These are phyloP conservation scores for Tetraselmis chui DNA, from an alignment of 139 green algal genomes.

Conservation along the genomic window DNA sequence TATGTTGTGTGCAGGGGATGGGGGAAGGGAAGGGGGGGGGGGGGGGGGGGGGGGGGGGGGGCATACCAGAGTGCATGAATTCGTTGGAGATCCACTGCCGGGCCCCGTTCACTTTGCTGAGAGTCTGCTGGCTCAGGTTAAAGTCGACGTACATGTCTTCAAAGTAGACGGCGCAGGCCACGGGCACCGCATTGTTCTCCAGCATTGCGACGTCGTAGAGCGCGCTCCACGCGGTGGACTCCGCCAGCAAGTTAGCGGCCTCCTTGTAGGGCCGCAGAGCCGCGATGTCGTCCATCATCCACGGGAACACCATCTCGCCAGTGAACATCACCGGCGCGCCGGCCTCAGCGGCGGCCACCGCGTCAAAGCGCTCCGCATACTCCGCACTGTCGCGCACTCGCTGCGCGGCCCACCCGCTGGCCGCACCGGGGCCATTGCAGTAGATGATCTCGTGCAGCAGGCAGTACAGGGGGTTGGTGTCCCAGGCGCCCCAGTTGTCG, in stretches of 20 bases:
- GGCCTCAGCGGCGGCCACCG: conserved; percentile 30
- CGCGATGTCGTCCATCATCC: conserved; percentile 84
- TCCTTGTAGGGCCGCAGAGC: conserved; percentile 60
- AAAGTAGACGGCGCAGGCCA: conserved; percentile 67
- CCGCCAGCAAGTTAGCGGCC: conserved; percentile 64
- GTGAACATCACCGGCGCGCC: conserved; percentile 69
- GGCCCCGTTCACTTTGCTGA: conserved; percentile 38
- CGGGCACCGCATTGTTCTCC: conserved; percentile 45
- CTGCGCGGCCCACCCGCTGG: conserved; percentile 64
- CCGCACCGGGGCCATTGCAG: conserved; percentile 51
- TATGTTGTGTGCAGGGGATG: background rate
- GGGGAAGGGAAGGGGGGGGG: background rate
- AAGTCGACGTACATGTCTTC: conserved; percentile 97
- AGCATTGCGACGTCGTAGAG: conserved; percentile 74
- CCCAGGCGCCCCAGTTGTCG: conserved; percentile 62
- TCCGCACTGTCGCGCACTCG: conserved; percentile 38
- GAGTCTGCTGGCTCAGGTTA: conserved; percentile 63
- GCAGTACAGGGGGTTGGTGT: conserved; percentile 90
- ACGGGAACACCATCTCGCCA: conserved; percentile 93
- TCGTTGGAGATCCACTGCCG: conserved; percentile 80
- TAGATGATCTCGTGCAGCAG: conserved; percentile 96
- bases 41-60: background rate
- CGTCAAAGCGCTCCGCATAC: conserved; percentile 59
- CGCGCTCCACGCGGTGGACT: conserved; percentile 63
- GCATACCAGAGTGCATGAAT: conserved; percentile 67